A percentile compares a stretch with the other conserved stretches of the same genome.
Conservation (phyloP, 73 alveolate species). For the Symbiodinium natans region DNA sequence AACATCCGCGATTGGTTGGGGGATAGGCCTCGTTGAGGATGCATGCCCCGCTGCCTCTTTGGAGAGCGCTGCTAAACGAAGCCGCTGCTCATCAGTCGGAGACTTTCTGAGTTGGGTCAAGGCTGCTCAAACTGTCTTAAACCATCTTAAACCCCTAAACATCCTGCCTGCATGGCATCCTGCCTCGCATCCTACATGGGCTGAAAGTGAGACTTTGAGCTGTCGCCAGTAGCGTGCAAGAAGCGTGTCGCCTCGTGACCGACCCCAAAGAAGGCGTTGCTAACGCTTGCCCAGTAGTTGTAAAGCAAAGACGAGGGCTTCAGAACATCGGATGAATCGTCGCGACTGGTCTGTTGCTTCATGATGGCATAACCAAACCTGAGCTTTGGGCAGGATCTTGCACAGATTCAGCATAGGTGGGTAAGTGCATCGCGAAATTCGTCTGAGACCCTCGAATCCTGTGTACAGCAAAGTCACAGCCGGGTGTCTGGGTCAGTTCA, state of each 20-base stretch:
- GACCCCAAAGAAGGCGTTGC: not conserved
- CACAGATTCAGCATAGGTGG: too few species aligned
- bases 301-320: not conserved
- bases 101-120: not conserved
- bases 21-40: not conserved
- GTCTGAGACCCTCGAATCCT: not conserved
- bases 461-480: not conserved
- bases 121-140: conserved; percentile 6
- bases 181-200: too few species aligned
- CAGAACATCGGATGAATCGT: not conserved
- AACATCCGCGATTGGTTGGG: not conserved
- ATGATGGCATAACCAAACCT: too few species aligned
- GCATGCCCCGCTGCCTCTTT: conserved; percentile 1
- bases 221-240: not conserved
- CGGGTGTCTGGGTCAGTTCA: not conserved
- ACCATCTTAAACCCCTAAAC: too few species aligned
- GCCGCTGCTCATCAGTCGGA: not conserved
- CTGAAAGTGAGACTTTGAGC: not conserved
- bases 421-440: too few species aligned
- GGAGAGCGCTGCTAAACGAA: not conserved
- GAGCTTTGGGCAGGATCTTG: too few species aligned
- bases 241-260: not conserved
- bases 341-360: too few species aligned
- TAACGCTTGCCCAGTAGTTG: not conserved
- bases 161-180: too few species aligned